These are phyloP conservation scores for Raffaelea ambrosiae DNA, from an alignment of 2,329 filamentous ascomycete species.

Conservation along the genomic window DNA sequence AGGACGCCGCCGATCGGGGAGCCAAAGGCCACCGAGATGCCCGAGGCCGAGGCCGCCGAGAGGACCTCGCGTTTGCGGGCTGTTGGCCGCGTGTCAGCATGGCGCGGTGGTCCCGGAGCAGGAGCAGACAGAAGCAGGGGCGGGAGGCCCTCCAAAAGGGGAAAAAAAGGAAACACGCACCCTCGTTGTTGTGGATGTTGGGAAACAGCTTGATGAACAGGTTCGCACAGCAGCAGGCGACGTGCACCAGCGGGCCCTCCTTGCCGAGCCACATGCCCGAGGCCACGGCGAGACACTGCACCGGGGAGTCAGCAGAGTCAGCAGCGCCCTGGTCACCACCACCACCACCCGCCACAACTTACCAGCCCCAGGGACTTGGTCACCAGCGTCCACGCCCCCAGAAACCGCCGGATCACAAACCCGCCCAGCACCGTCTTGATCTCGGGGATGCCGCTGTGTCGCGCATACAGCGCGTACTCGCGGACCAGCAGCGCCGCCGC, in stretches of 20 bases:
- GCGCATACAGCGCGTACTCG: conserved; percentile 78
- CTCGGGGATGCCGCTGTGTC: conserved; percentile 93
- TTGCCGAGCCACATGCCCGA: conserved; percentile 96
- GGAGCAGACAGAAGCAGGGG: no score
- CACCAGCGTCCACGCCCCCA: conserved; percentile 79
- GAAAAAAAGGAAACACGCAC: conserved; percentile 31
- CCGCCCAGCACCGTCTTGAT: conserved; percentile 94
- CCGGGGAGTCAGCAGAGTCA: no score
- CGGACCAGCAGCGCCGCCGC: conserved; percentile 72
- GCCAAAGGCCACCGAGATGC: conserved; percentile 90
- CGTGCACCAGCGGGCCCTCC: conserved; percentile 90
- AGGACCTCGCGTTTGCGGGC: conserved; percentile 89
- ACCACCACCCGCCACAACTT: conserved; percentile 19
- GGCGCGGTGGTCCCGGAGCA: no score
- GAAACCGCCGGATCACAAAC: conserved; percentile 81
- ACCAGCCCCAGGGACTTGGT: conserved; percentile 87
- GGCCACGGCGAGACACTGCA: conserved; percentile 78
- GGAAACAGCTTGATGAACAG: conserved; percentile 85
- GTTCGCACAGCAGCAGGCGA: conserved; percentile 93
- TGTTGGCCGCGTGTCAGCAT: conserved; percentile 25
- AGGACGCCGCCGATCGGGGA: conserved; percentile 90
- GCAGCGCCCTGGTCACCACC: background rate
- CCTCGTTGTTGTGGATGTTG: conserved; percentile 78
- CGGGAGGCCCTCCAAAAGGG: no score
- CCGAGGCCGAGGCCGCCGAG: conserved; percentile 83